A percentile compares a stretch with the other conserved stretches of the same genome.
Conservation (phyloP, 345 rosid species). For the sweet orange (Citrus sinensis) region DVS_A1.0 CM039165.1:29116001-29116500, state of each 20-base stretch:
- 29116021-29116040: too few relatives aligned
- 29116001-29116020: too few relatives aligned
- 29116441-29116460: too few relatives aligned
- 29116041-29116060: background rate
- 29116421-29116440: background rate
- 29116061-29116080: background rate
- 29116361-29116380: constrained; percentile 9
- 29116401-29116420: background rate
- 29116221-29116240: constrained; percentile 8
- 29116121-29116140: background rate
- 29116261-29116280: background rate
- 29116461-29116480: too few relatives aligned
- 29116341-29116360: background rate
- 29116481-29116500: too few relatives aligned
- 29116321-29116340: background rate
- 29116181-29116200: background rate
- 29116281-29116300: background rate
- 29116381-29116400: background rate
- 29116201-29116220: background rate
- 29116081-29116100: background rate
- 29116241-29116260: constrained; percentile 6
- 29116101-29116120: background rate
- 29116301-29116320: background rate
- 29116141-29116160: background rate
- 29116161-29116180: background rate